Evolutionary conservation across 179 eudicot genomes (phyloP).

Genomic region (Patellifolia procumbens): DNA sequence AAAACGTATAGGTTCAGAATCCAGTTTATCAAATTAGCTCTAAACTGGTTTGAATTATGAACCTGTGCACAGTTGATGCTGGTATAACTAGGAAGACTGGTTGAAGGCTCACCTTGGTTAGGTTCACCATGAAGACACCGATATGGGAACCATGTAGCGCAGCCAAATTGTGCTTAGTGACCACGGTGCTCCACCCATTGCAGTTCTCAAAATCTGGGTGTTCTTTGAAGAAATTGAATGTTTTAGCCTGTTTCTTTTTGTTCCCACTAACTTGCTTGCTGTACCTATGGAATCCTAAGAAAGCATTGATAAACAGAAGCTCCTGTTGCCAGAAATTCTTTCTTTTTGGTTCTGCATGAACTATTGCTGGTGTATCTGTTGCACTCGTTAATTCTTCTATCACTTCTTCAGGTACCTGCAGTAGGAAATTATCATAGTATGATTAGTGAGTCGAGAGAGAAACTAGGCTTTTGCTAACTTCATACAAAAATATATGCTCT

Average conservation of each 20-base stretch:
- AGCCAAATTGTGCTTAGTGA: constrained; percentile 44
- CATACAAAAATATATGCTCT: not conserved
- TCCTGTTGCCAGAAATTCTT: constrained; percentile 45
- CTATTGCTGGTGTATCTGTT: constrained; percentile 46
- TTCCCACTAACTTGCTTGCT: constrained; percentile 36
- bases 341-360: constrained; percentile 40
- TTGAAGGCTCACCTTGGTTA: constrained; percentile 47
- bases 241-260: constrained; percentile 46
- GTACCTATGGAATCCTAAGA: constrained; percentile 42
- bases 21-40: no score
- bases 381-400: constrained; percentile 59
- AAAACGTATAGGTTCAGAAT: no score
- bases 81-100: not conserved
- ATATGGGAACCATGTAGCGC: constrained; percentile 49
- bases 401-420: constrained; percentile 55
- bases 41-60: no score
- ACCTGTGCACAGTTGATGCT: no score
- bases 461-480: not conserved
- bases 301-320: constrained; percentile 27
- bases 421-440: not conserved
- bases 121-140: constrained; percentile 74
- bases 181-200: constrained; percentile 74
- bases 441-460: not conserved
- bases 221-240: constrained; percentile 58
- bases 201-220: constrained; percentile 63